Base-by-base conservation (phyloP, 129 eudicot genomes). In the Centella asiatica region DNA sequence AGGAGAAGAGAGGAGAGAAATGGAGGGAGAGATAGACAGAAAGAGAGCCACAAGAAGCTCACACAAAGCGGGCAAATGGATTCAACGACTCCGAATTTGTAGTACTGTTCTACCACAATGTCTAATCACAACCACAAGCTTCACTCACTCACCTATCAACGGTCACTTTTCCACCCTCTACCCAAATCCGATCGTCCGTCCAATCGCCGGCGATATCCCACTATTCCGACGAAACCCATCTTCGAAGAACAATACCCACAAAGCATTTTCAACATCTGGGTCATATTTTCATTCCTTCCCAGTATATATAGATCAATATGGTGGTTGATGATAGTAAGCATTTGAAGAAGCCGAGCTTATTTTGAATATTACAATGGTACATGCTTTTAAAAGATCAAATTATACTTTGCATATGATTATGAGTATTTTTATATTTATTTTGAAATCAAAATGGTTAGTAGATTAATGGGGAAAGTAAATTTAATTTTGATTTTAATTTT, bases 21-120 rank as follows among this genome's bases (percentile, higher is more conserved):
- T 31, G 20, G 47, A 32, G 62, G 24, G 37, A 40, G 48, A 57
- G 34, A 24, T 56, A 49, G 31, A 66, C 31, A 7, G 58, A 62
- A 37, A 20, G 59, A 44, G 47, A 74, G 67, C 80, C 80, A 83
- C 89, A 78, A 67, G 63, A 26, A 67, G 45, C 61, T 65, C 87
- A 69, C 32, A 25, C 70, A 69, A 81, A 67, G 69, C 69, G 64
- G 81, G 72, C 27, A 56, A 60, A 66, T 54, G 58, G 40, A 74
- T 70, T 75, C 77, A 82, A 71, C 75, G 55, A 26, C 74, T 85
- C 95, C 95, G 89, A 74, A 50, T 53, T 36, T 48, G 46, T 65
- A 47, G 85, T 48, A 11, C 29, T 74, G 26, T 61, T 48, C 36
- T 22, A 34, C 26, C 47, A 60, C 69, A 70, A 70, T 74, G 80